Base-by-base conservation (phyloP, 1,284 basidiomycete genomes). In the Cryptococcus wingfieldii region DNA sequence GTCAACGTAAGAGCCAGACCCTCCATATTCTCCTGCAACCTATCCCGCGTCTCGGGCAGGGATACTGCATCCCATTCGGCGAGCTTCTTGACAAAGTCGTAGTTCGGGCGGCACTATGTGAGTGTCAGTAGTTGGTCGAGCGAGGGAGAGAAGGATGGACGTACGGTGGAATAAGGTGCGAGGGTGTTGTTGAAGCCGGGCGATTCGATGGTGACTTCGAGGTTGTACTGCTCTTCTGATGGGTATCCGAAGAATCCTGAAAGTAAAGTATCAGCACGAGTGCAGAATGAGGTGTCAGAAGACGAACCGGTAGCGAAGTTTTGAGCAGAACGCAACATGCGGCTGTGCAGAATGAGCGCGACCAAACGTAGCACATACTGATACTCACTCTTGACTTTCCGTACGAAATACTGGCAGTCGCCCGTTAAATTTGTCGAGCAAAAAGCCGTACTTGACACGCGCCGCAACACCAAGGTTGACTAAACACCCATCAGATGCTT, bases 1-100 rank as follows among this genome's bases (percentile, higher is more conserved):
- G 86, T 83, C 42, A 86, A 81, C 8, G 80, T 81, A 42, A 94
- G 71, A 9, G 85, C 79, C 56, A 86, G 86, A 0, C 90, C 91
- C 3, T 80, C 63, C 45, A 87, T 67, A 61, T 83, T 75, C 16
- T 78, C 75, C 56, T 84, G 80, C 7, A 94, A 71, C n/a, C 91
- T 81, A 53, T 79, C 76, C 37, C 77, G 78, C 0, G 91, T 88
- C 47, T 83, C 79, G 51, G 80, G 77, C 38, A 95, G 82, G 74
- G 90, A 95, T 3, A 84, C 82, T 0, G 74, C 67, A 1, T 85
- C 80, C 90, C 90, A 93, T 59, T 80, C 58, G 7, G 64, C 61
- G 13, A 74, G 61, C 56, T 71, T 73, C 6, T 50, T 51, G 13
- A 39, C 42, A 39, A 51, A 56, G n/a, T 51, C 47, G 25, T 34